These are phyloP conservation scores for Jacaranda mimosifolia DNA, from an alignment of 257 asterid species.

Conservation along the genomic window DNA sequence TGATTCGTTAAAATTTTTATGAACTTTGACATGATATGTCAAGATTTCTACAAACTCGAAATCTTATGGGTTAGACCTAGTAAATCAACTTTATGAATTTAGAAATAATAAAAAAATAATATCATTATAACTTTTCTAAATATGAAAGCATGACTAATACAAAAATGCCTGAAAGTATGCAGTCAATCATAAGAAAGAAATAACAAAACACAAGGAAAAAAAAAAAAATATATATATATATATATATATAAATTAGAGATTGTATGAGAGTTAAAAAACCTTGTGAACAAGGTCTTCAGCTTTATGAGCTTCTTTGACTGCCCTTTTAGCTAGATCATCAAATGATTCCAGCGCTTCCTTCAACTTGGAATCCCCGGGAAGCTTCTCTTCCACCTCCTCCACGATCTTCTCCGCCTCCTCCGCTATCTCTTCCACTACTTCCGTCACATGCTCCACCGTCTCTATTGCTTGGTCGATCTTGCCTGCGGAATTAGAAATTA, in stretches of 20 bases:
- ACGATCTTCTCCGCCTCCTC: slow-evolving; percentile 56
- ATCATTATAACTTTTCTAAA: too few species aligned
- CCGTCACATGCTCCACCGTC: slow-evolving; percentile 58
- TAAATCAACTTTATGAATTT: too few species aligned
- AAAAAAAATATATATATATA: too few species aligned
- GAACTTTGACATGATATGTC: too few species aligned
- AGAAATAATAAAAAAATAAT: too few species aligned
- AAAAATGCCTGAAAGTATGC: too few species aligned
- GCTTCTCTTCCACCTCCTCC: slow-evolving; percentile 60
- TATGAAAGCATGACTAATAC: too few species aligned
- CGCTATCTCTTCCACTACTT: slow-evolving; percentile 63
- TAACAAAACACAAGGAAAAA: background rate
- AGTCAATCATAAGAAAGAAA: background rate
- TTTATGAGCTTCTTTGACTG: slow-evolving; percentile 51
- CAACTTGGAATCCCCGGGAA: slow-evolving; percentile 60
- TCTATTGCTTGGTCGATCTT: slow-evolving; percentile 46
- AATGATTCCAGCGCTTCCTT: slow-evolving; percentile 49
- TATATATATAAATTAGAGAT: background rate
- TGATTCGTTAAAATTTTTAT: too few species aligned
- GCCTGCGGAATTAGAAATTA: slow-evolving; percentile 32
- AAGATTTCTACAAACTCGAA: too few species aligned
- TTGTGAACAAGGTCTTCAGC: slow-evolving; percentile 56
- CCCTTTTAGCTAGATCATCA: slow-evolving; percentile 55
- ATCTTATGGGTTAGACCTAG: too few species aligned
- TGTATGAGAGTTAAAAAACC: slow-evolving; percentile 37